Evolutionary conservation across 306 rosid genomes (phyloP), one percentile per base, ranked within the genome.

Genomic region (Mimosa pudica): DNA sequence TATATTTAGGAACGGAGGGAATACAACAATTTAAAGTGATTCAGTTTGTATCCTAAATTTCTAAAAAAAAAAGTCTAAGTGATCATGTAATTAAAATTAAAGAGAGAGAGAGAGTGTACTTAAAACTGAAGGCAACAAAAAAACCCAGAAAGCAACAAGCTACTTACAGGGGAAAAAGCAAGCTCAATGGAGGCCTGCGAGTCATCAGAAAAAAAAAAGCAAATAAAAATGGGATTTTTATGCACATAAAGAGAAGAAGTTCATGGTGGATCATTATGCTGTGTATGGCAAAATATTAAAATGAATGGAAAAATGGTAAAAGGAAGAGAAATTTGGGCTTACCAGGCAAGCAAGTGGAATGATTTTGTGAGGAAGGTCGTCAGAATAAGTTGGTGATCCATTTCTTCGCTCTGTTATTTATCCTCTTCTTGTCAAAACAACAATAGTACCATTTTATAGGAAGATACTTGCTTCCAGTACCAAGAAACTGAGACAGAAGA

Each of bases 171-270:
- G 88, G 77, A 83, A 42, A 87, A 70, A 86, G 76, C 84, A 89
- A 80, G 71, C 62, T 69, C 72, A 91, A 64, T 6, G 91, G 90
- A 83, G 93, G 91, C 93, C 96, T 91, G 88, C 84, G 70, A 9
- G 65, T 60, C 51, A 61, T 38, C 63, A 68, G 68, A 1, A 35
- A 77, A 44, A 44, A 35, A 35, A 38, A 35, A 17, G 10, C 30
- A 9, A n/a, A 10, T 2, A 41, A 74, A 61, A 73, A 30, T 10
- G 35, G 8, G 16, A 52, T 24, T 16, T 79, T 33, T 9, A 66
- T 16, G 62, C 77, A 44, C 58, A 10, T 33, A 32, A 30, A 47
- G 45, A 13, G 64, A 62, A 45, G 41, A 11, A 3, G 44, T 18
- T 57, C 71, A n/a, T 10, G 46, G 38, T 14, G 7, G 10, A 80